Percentiles rank a stretch among this genome's conserved stretches.
Evolutionary conservation across 441 rosid genomes (phyloP).

Genomic region (Cnidoscolus chayamansa): DNA sequence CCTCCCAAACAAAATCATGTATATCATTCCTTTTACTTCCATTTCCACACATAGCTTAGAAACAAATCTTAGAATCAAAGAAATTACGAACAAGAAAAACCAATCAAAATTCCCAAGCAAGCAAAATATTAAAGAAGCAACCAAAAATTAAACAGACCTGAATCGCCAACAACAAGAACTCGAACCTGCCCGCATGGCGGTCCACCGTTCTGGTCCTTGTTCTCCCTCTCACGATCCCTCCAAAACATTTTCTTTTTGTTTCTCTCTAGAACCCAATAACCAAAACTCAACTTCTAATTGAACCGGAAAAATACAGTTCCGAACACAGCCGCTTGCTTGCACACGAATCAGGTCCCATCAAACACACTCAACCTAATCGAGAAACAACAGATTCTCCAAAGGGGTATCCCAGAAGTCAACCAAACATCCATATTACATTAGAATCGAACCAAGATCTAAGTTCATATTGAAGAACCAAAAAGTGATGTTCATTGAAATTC

Average conservation of each 20-base stretch:
- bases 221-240: constrained; percentile 88
- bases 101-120: not conserved
- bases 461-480: constrained; percentile 19
- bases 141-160: constrained; percentile 46
- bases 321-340: constrained; percentile 1
- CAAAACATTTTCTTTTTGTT: constrained; percentile 55
- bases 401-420: constrained; percentile 18
- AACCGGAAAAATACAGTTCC: constrained; percentile 8
- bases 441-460: constrained; percentile 28
- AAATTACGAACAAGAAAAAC: not conserved
- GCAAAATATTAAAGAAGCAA: not conserved
- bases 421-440: constrained; percentile 25
- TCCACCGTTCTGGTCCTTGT: constrained; percentile 66
- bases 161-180: constrained; percentile 95
- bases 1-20: not conserved
- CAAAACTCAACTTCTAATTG: constrained; percentile 14
- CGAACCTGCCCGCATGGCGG: constrained; percentile 93
- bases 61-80: not conserved
- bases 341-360: constrained; percentile 31
- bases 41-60: not conserved
- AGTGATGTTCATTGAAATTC: not conserved
- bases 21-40: not conserved
- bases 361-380: constrained; percentile 23
- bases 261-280: constrained; percentile 13
- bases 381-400: constrained; percentile 22